phyloP scores from a whole-genome alignment of 495 filamentous ascomycete species.

The Trichoderma gamsii region DNA sequence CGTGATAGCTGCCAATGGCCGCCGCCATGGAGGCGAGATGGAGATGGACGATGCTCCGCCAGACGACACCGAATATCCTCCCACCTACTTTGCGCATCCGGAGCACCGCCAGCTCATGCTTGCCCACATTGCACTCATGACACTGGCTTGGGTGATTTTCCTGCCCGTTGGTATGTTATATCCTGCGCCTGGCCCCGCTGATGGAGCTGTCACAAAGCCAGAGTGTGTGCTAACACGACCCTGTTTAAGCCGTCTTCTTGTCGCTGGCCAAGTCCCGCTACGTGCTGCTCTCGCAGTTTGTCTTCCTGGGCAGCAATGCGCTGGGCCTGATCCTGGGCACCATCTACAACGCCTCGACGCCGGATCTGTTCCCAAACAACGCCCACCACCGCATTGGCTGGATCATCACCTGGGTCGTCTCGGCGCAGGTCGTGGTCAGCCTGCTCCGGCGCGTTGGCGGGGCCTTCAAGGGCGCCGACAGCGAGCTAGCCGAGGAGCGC shows the following conservation, averaged over 20 bases:
- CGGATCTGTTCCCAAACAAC: slow-evolving; percentile 84
- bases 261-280: slow-evolving; percentile 75
- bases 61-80: slow-evolving; percentile 29
- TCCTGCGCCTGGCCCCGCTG: neutral
- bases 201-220: neutral
- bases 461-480: slow-evolving; percentile 24
- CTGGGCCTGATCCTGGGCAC: slow-evolving; percentile 64
- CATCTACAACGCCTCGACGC: slow-evolving; percentile 75
- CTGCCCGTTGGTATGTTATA: slow-evolving; percentile 68
- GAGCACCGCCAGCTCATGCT: slow-evolving; percentile 63
- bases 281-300: slow-evolving; percentile 63
- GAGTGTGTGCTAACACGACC: slow-evolving; percentile 21
- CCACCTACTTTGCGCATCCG: slow-evolving; percentile 71
- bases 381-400: slow-evolving; percentile 87
- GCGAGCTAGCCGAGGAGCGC: slow-evolving; percentile 32
- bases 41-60: neutral
- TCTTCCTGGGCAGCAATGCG: slow-evolving; percentile 68
- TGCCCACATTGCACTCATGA: slow-evolving; percentile 75
- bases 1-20: neutral
- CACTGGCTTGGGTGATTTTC: slow-evolving; percentile 73
- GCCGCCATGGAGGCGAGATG: neutral
- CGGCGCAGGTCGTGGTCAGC: slow-evolving; percentile 61
- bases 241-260: slow-evolving; percentile 72
- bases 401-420: slow-evolving; percentile 67
- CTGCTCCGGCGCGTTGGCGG: slow-evolving; percentile 51